These are phyloP conservation scores for Bryoerythrophyllum caledonicum DNA, from an alignment of 225 moss, liverwort and hornwort genomes.

Conservation along the genomic window DNA sequence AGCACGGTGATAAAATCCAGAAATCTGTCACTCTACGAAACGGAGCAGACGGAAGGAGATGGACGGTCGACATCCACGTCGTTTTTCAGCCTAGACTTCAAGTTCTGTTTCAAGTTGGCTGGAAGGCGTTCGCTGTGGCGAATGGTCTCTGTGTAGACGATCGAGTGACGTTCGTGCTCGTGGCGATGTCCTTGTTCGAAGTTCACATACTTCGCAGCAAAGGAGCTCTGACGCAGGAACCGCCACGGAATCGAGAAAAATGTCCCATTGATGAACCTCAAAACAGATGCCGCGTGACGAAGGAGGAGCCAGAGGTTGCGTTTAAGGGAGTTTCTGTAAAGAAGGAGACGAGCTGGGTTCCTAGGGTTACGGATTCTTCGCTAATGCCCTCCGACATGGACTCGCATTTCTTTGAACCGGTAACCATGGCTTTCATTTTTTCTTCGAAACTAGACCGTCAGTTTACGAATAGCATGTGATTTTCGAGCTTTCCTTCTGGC, in stretches of 20 bases:
- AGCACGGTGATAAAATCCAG: slow-evolving; percentile 1
- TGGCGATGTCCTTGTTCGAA: slow-evolving; percentile 20
- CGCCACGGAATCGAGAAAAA: neutral
- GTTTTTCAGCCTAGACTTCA: neutral
- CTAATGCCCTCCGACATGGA: slow-evolving; percentile 3
- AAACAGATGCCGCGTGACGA: neutral
- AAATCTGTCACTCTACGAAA: slow-evolving; percentile 8
- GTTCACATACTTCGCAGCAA: neutral
- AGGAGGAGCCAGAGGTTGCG: neutral
- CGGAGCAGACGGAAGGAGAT: neutral
- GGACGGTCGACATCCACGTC: slow-evolving; percentile 13
- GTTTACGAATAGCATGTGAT: neutral
- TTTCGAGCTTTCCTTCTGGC: neutral
- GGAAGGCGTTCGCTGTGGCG: slow-evolving; percentile 16
- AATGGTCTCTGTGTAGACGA: slow-evolving; percentile 19
- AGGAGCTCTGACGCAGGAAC: neutral
- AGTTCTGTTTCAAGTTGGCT: slow-evolving; percentile 6
- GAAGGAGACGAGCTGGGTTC: neutral
- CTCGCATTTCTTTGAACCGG: slow-evolving; percentile 26
- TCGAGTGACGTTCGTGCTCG: slow-evolving; percentile 19
- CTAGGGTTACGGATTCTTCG: neutral
- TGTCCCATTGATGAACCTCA: neutral
- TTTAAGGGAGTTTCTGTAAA: neutral
- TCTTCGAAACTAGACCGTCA: neutral
- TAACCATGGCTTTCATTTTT: neutral